Conservation (phyloP, 2,329 filamentous ascomycete genomes). For the Diaporthe sp. region DNA sequence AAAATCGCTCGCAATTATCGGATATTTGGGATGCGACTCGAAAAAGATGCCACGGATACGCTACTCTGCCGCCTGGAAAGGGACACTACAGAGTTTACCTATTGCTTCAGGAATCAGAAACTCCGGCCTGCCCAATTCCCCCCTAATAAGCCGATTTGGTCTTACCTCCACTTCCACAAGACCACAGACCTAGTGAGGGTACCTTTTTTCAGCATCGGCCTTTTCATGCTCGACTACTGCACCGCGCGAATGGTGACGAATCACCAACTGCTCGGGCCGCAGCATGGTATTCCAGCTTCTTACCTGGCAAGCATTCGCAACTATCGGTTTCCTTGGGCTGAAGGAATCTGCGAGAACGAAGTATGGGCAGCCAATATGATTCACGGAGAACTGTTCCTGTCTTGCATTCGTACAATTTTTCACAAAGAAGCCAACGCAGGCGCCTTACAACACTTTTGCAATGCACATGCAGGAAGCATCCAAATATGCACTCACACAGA, state of each 20-base stretch:
- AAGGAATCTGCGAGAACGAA: conserved; percentile 27
- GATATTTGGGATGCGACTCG: conserved; percentile 33
- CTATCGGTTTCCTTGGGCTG: background rate
- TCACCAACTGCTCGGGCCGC: conserved; percentile 38
- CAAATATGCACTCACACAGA: conserved; percentile 21
- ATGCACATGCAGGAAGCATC: background rate
- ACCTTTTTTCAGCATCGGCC: background rate
- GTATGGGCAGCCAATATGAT: conserved; percentile 36
- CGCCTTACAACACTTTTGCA: conserved; percentile 7
- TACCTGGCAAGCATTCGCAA: conserved; percentile 28
- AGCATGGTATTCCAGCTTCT: conserved; percentile 38
- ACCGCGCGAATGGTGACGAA: conserved; percentile 38
- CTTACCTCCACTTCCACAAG: background rate
- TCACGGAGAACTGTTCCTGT: conserved; percentile 39
- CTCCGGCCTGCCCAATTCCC: conserved; percentile 10
- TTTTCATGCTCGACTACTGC: conserved; percentile 25
- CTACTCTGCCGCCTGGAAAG: conserved; percentile 41
- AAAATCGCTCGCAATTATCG: conserved; percentile 18
- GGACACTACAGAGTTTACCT: conserved; percentile 35
- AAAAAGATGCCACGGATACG: conserved; percentile 35
- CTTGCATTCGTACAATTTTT: conserved; percentile 33
- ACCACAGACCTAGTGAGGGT: background rate
- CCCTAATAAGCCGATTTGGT: background rate
- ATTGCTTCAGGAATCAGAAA: conserved; percentile 32
- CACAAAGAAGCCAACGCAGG: conserved; percentile 36